Evolutionary conservation across 352 stramenopile genomes (phyloP).

Genomic region (Phytophthora pluvialis): DNA sequence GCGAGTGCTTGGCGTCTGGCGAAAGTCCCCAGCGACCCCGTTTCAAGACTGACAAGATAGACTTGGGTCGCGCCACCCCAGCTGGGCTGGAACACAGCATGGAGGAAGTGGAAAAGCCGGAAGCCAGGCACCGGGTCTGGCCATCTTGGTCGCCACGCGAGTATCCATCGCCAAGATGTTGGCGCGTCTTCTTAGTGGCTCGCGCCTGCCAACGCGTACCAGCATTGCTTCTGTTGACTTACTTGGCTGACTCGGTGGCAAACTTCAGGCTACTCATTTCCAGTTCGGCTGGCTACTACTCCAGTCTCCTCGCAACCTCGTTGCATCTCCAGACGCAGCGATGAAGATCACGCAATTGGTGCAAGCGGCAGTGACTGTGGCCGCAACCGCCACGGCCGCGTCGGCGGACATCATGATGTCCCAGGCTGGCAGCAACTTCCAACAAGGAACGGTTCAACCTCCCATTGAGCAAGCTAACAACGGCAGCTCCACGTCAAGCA

Average conservation of each 20-base stretch:
- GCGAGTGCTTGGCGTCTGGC: constrained; percentile 14
- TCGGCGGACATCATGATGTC: constrained; percentile 30
- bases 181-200: constrained; percentile 29
- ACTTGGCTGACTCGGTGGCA: constrained; percentile 6
- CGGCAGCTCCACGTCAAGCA: constrained; percentile 6
- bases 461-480: constrained; percentile 10
- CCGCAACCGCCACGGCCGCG: constrained; percentile 1
- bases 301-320: constrained; percentile 10
- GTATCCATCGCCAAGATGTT: constrained; percentile 30
- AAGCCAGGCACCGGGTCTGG: constrained; percentile 18
- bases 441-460: constrained; percentile 34
- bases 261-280: constrained; percentile 37
- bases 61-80: constrained; percentile 10
- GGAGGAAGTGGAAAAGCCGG: constrained; percentile 20
- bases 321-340: constrained; percentile 1
- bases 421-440: constrained; percentile 20
- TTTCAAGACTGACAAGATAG: constrained; percentile 10
- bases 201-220: constrained; percentile 11
- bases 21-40: constrained; percentile 12
- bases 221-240: constrained; percentile 7
- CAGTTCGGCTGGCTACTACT: constrained; percentile 29
- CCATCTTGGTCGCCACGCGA: constrained; percentile 23
- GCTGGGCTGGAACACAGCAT: constrained; percentile 5
- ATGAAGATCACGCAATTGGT: constrained; percentile 43
- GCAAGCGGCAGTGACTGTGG: constrained; percentile 24